Conservation (phyloP, 768 basidiomycete genomes). For the Lactarius pseudohatsudake region DNA sequence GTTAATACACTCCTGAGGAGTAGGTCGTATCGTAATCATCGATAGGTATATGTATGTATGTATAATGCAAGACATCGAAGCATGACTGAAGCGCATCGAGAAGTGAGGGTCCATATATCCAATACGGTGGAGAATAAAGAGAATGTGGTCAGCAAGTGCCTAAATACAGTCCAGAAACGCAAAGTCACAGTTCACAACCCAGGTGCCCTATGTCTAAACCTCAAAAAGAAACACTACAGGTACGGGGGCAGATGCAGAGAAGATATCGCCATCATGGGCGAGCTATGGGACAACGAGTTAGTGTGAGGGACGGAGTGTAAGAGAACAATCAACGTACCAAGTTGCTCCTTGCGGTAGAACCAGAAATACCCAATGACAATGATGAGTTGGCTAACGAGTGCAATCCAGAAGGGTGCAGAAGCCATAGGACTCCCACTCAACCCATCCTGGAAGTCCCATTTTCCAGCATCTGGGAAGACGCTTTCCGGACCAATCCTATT, state of each 20-base stretch:
- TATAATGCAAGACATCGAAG: slow-evolving; percentile 25
- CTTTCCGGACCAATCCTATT: slow-evolving; percentile 85
- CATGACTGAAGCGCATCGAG: slow-evolving; percentile 15
- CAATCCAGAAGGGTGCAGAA: slow-evolving; percentile 85
- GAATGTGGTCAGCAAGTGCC: slow-evolving; percentile 27
- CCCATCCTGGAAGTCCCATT: slow-evolving; percentile 83
- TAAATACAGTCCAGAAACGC: slow-evolving; percentile 25
- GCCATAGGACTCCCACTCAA: slow-evolving; percentile 80
- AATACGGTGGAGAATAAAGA: slow-evolving; percentile 14
- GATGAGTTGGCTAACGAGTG: slow-evolving; percentile 72
- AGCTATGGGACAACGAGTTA: slow-evolving; percentile 27
- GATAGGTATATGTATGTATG: slow-evolving; percentile 14
- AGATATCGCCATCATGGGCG: slow-evolving; percentile 32
- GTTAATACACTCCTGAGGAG: slow-evolving; percentile 15
- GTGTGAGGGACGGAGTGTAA: neutral
- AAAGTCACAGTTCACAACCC: slow-evolving; percentile 14
- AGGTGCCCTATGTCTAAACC: slow-evolving; percentile 16
- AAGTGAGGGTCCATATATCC: slow-evolving; percentile 17
- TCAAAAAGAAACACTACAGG: slow-evolving; percentile 25
- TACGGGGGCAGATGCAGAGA: slow-evolving; percentile 24
- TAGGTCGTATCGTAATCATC: slow-evolving; percentile 16
- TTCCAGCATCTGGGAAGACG: slow-evolving; percentile 90
- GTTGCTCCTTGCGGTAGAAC: slow-evolving; percentile 96
- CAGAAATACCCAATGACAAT: slow-evolving; percentile 93
- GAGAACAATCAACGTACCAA: slow-evolving; percentile 49